Conservation (phyloP, 768 basidiomycete genomes). For the Lentinula sp. region DNA sequence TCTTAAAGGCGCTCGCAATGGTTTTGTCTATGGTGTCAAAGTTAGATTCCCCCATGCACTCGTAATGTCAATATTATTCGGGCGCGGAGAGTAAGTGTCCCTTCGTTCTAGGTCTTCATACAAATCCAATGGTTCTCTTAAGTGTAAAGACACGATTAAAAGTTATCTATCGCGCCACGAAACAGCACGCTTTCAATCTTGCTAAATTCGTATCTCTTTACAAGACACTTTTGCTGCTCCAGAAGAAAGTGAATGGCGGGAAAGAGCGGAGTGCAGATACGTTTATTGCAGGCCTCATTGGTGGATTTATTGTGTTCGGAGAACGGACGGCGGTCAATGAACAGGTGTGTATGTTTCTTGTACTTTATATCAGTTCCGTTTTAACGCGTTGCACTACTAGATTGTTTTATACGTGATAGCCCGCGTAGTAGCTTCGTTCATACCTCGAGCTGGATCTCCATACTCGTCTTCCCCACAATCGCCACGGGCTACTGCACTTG, state of each 20-base stretch:
- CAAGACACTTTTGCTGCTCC: slow-evolving; percentile 80
- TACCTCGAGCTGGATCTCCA: slow-evolving; percentile 67
- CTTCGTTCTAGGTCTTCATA: not conserved
- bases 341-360: slow-evolving; percentile 51
- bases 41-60: slow-evolving; percentile 94
- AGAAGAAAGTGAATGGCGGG: slow-evolving; percentile 74
- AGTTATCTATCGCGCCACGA: slow-evolving; percentile 78
- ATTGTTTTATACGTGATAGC: slow-evolving; percentile 96
- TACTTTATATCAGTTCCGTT: not conserved
- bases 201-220: slow-evolving; percentile 93
- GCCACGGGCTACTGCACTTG: slow-evolving; percentile 32
- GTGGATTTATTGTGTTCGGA: slow-evolving; percentile 87
- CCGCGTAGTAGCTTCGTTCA: slow-evolving; percentile 84
- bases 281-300: slow-evolving; percentile 88
- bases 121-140: not conserved
- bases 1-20: slow-evolving; percentile 90
- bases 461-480: slow-evolving; percentile 41
- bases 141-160: slow-evolving; percentile 70
- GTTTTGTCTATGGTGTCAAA: slow-evolving; percentile 86
- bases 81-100: slow-evolving; percentile 75
- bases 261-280: slow-evolving; percentile 80
- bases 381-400: slow-evolving; percentile 29
- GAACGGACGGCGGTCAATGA: slow-evolving; percentile 86
- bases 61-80: slow-evolving; percentile 93
- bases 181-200: slow-evolving; percentile 86